phyloP scores from a whole-genome alignment of 2,329 filamentous ascomycete genomes.

The Microsporum ferrugineum region DNA sequence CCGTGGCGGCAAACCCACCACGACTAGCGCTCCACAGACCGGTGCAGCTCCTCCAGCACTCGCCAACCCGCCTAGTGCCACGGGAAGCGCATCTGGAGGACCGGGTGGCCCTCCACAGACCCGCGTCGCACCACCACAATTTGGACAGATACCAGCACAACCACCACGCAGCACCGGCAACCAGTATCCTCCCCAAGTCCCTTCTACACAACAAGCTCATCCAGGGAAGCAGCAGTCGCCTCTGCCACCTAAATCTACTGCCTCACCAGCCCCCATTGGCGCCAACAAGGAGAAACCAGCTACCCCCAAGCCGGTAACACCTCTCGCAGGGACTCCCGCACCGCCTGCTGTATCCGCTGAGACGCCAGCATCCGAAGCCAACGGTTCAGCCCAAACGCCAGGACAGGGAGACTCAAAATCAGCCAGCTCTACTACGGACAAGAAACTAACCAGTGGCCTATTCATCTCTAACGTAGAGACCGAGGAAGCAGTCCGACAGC shows the following conservation, averaged over 20 bases:
- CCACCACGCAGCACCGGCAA: slow-evolving; percentile 20
- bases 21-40: slow-evolving; percentile 12
- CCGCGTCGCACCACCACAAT: slow-evolving; percentile 25
- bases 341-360: slow-evolving; percentile 16
- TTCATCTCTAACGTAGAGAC: slow-evolving; percentile 81
- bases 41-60: slow-evolving; percentile 2
- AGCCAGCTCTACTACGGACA: slow-evolving; percentile 33
- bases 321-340: slow-evolving; percentile 17
- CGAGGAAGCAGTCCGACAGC: slow-evolving; percentile 68
- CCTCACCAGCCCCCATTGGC: slow-evolving; percentile 33
- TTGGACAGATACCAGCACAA: slow-evolving; percentile 31
- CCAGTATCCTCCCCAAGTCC: slow-evolving; percentile 21
- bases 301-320: slow-evolving; percentile 34
- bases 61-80: slow-evolving; percentile 17
- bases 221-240: slow-evolving; percentile 23
- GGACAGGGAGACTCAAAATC: slow-evolving; percentile 42
- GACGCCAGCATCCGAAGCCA: slow-evolving; percentile 35
- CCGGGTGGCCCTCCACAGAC: slow-evolving; percentile 26
- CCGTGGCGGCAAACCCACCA: slow-evolving; percentile 65
- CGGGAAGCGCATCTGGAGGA: slow-evolving; percentile 27
- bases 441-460: slow-evolving; percentile 64
- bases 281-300: slow-evolving; percentile 41
- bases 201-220: slow-evolving; percentile 22
- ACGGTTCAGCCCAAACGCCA: slow-evolving; percentile 41
- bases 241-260: slow-evolving; percentile 17